These are phyloP conservation scores for Alternaria angustiovoidea DNA, from an alignment of 2,329 filamentous ascomycete species.

Conservation along the genomic window DNA sequence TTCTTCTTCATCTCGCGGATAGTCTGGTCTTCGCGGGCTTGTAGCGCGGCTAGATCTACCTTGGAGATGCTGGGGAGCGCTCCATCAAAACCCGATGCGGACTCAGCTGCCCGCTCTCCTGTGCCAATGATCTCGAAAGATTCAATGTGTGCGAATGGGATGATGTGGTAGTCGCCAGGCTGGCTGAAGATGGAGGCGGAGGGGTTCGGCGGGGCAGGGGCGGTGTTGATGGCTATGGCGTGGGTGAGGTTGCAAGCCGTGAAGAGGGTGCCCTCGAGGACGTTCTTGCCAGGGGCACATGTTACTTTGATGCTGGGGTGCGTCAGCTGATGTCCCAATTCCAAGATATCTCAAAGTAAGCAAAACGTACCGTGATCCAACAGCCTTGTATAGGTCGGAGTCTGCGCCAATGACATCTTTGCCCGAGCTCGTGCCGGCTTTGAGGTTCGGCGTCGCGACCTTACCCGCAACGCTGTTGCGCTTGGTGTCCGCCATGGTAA, in stretches of 20 bases:
- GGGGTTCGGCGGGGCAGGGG: constrained; percentile 54
- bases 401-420: constrained; percentile 60
- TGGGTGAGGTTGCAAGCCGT: constrained; percentile 68
- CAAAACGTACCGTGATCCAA: constrained; percentile 66
- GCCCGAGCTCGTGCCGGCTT: constrained; percentile 52
- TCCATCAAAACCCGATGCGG: constrained; percentile 55
- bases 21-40: constrained; percentile 63
- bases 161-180: constrained; percentile 66
- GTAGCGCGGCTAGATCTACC: constrained; percentile 64
- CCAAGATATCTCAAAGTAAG: background rate
- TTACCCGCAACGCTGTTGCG: constrained; percentile 64
- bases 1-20: constrained; percentile 65
- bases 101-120: constrained; percentile 45
- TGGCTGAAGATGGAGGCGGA: constrained; percentile 50
- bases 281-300: constrained; percentile 60
- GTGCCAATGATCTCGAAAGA: constrained; percentile 62
- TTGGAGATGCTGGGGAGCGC: constrained; percentile 56
- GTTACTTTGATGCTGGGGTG: constrained; percentile 64
- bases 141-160: constrained; percentile 67
- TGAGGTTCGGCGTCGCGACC: constrained; percentile 58
- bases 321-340: constrained; percentile 20
- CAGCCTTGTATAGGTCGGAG: constrained; percentile 64
- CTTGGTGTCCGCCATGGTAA: constrained; percentile 66
- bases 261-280: constrained; percentile 69
- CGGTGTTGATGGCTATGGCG: constrained; percentile 67